Conservation (phyloP, 140 eudicot species). For the Stevia rebaudiana region DNA sequence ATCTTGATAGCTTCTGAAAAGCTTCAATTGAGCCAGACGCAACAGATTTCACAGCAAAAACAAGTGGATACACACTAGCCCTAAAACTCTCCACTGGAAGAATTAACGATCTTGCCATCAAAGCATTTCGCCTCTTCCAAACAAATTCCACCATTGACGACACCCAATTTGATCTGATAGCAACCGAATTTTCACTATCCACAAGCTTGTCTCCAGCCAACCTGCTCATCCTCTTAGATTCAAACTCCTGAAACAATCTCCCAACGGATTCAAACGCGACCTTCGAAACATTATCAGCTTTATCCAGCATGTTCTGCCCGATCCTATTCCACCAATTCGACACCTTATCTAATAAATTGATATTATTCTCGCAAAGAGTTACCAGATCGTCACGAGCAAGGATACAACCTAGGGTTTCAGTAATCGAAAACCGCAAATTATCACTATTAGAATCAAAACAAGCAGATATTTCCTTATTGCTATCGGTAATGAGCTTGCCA, state of each 20-base stretch:
- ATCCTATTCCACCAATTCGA: slow-evolving; percentile 89
- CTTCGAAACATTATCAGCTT: slow-evolving; percentile 61
- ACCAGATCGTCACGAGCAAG: slow-evolving; percentile 91
- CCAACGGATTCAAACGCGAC: slow-evolving; percentile 91
- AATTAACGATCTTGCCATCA: slow-evolving; percentile 71
- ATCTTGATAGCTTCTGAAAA: slow-evolving; percentile 74
- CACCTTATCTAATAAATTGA: slow-evolving; percentile 66
- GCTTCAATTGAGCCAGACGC: slow-evolving; percentile 83
- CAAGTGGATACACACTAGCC: slow-evolving; percentile 76
- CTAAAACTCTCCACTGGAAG: slow-evolving; percentile 89
- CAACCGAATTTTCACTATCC: slow-evolving; percentile 91
- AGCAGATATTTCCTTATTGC: slow-evolving; percentile 49
- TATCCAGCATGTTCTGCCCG: slow-evolving; percentile 80
- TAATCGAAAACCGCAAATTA: slow-evolving; percentile 63
- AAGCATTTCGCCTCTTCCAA: slow-evolving; percentile 72
- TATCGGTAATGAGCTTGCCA: slow-evolving; percentile 53
- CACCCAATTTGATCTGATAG: slow-evolving; percentile 92
- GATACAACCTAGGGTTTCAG: slow-evolving; percentile 83
- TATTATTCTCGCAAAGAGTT: slow-evolving; percentile 72
- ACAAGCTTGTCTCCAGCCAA: slow-evolving; percentile 95
- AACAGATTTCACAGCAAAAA: slow-evolving; percentile 82
- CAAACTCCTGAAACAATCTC: slow-evolving; percentile 89
- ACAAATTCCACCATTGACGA: slow-evolving; percentile 81
- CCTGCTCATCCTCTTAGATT: slow-evolving; percentile 85
- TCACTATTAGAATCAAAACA: slow-evolving; percentile 79